Percentiles rank a stretch among this genome's conserved stretches.
Evolutionary conservation across 345 rosid genomes (phyloP).

Genomic region (Eucalyptus pumila): DNA sequence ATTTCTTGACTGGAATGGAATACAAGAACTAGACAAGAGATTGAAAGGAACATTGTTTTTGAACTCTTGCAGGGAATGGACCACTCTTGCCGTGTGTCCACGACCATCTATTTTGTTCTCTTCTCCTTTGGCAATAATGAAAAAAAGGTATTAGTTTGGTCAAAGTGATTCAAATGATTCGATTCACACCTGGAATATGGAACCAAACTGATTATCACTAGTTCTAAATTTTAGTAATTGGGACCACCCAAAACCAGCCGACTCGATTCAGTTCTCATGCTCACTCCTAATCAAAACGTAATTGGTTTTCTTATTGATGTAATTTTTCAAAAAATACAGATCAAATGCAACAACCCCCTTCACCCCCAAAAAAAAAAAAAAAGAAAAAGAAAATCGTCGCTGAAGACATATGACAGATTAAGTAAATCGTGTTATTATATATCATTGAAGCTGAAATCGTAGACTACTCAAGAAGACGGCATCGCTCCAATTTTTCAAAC

Average conservation of each 20-base stretch:
- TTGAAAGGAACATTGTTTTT: not conserved
- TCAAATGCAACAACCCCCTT: not conserved
- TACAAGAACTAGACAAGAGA: not conserved
- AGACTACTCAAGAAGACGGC: not conserved
- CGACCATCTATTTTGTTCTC: not conserved
- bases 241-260: not conserved
- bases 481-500: not conserved
- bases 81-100: not conserved
- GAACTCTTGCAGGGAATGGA: not conserved
- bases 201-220: not conserved
- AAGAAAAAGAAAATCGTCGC: not conserved
- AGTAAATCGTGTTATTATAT: not conserved
- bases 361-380: rapidly evolving
- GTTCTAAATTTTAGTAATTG: not conserved
- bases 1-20: not conserved
- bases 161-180: no score
- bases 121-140: not conserved
- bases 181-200: rapidly evolving
- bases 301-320: not conserved
- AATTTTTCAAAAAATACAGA: not conserved
- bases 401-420: not conserved
- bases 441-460: not conserved
- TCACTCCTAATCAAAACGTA: not conserved
- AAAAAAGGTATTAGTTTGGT: no score
- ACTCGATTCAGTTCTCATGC: not conserved